These are phyloP conservation scores for Globisporangium barbulae DNA, from an alignment of 352 stramenopile genomes.

Conservation along the genomic window DNA sequence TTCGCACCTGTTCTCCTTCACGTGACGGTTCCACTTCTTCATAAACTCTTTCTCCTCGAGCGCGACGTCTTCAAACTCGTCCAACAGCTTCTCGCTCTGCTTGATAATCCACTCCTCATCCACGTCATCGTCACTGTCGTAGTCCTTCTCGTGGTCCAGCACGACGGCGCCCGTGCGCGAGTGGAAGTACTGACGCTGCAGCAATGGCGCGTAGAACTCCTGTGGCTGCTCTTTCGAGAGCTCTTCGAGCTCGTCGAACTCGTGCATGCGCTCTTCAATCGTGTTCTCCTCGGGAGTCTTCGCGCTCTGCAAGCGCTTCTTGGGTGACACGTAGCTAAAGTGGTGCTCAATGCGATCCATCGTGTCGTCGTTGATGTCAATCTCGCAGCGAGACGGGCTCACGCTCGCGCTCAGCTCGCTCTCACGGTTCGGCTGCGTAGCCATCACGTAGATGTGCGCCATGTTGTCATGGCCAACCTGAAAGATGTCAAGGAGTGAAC, in stretches of 20 bases:
- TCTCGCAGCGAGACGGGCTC: constrained; percentile 44
- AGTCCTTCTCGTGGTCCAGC: constrained; percentile 78
- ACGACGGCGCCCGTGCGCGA: constrained; percentile 81
- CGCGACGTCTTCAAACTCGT: constrained; percentile 87
- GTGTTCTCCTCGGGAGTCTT: constrained; percentile 27
- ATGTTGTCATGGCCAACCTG: constrained; percentile 76
- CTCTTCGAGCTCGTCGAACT: constrained; percentile 72
- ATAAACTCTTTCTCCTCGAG: constrained; percentile 88
- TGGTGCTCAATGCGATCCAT: constrained; percentile 60
- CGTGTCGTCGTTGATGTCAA: constrained; percentile 49
- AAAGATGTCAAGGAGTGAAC: neutral
- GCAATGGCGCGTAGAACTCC: constrained; percentile 68
- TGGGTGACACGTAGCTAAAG: constrained; percentile 59
- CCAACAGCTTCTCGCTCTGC: constrained; percentile 80
- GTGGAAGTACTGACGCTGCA: constrained; percentile 88
- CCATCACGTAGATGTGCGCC: constrained; percentile 83
- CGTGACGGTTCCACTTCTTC: constrained; percentile 89
- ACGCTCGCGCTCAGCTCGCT: constrained; percentile 20
- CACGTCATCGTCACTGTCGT: constrained; percentile 87
- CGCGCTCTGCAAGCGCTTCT: constrained; percentile 28
- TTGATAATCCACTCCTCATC: constrained; percentile 88
- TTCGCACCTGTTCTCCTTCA: constrained; percentile 68
- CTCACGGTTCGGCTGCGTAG: constrained; percentile 27
- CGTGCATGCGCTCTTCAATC: constrained; percentile 62
- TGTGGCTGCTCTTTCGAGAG: constrained; percentile 47